Percentiles rank a stretch among this genome's conserved stretches.
Conservation (phyloP, 768 basidiomycete genomes). For the Tulasnella sp. region DNA sequence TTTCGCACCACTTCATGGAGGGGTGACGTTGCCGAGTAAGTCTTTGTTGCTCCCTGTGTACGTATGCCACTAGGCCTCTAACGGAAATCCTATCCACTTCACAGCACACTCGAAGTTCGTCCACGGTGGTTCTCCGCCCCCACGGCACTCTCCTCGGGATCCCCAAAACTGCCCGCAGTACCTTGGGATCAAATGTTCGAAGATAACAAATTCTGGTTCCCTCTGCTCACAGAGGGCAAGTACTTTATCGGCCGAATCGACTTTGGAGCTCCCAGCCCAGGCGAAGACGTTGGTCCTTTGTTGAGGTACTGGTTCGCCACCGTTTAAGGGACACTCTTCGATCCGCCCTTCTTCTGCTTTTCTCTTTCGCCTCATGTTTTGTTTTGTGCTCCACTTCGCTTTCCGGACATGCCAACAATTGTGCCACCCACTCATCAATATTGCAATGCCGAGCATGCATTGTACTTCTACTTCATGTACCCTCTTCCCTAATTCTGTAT, state of each 20-base stretch:
- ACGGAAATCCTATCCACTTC: neutral
- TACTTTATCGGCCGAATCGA: slow-evolving; percentile 52
- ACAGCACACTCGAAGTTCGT: slow-evolving; percentile 17
- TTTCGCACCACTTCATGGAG: slow-evolving; percentile 25
- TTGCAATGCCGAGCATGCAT: neutral
- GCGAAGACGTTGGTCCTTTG: slow-evolving; percentile 26
- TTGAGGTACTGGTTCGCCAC: slow-evolving; percentile 28
- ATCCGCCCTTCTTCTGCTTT: neutral
- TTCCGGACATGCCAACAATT: slow-evolving; percentile 9
- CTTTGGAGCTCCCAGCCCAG: slow-evolving; percentile 35
- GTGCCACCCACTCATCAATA: neutral
- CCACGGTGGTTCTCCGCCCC: slow-evolving; percentile 24
- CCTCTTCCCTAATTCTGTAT: slow-evolving; percentile 1
- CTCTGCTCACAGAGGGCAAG: slow-evolving; percentile 48
- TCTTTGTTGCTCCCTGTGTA: neutral
- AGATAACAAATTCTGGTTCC: slow-evolving; percentile 51
- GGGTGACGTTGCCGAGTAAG: slow-evolving; percentile 24
- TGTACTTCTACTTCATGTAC: slow-evolving; percentile 9
- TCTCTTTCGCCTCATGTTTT: neutral
- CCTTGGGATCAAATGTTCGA: slow-evolving; percentile 26
- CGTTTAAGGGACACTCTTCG: slow-evolving; percentile 5
- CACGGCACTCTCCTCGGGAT: neutral
- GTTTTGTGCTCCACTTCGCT: slow-evolving; percentile 3
- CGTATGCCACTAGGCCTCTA: neutral
- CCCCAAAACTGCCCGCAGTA: slow-evolving; percentile 3